Evolutionary conservation across 176 grass and related monocot genomes (phyloP).

Genomic region (Musa beccarii): DNA sequence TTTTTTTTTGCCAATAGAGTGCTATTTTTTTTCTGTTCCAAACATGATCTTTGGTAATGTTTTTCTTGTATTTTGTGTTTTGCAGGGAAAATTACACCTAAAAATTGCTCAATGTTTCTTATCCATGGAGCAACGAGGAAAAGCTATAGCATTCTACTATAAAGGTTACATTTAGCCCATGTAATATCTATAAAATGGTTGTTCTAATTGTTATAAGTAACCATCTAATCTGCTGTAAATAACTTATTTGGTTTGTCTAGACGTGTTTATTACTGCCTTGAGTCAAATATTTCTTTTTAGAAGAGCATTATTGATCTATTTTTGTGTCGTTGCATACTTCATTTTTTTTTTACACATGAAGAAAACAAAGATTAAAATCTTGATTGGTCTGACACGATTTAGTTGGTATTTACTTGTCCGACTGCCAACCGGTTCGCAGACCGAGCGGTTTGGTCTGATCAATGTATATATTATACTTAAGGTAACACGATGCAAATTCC

Average conservation of each 20-base stretch:
- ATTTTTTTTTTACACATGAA: no score
- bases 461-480: no score
- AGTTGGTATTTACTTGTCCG: no score
- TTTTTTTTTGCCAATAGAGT: no score
- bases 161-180: conserved; percentile 42
- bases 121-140: conserved; percentile 41
- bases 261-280: not conserved
- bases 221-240: not conserved
- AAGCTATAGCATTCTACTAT: conserved; percentile 70
- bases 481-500: no score
- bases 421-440: no score
- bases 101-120: conserved; percentile 82
- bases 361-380: no score
- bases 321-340: not conserved
- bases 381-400: no score
- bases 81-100: conserved; percentile 54
- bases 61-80: not conserved
- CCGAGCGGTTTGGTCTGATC: no score
- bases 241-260: not conserved
- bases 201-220: not conserved
- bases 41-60: no score
- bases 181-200: not conserved
- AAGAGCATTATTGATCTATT: not conserved
- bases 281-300: not conserved
- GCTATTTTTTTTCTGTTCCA: no score